A percentile compares a stretch with the other conserved stretches of the same genome.
Evolutionary conservation across 768 basidiomycete species (phyloP).

Genomic region (Leccinum broughii): DNA sequence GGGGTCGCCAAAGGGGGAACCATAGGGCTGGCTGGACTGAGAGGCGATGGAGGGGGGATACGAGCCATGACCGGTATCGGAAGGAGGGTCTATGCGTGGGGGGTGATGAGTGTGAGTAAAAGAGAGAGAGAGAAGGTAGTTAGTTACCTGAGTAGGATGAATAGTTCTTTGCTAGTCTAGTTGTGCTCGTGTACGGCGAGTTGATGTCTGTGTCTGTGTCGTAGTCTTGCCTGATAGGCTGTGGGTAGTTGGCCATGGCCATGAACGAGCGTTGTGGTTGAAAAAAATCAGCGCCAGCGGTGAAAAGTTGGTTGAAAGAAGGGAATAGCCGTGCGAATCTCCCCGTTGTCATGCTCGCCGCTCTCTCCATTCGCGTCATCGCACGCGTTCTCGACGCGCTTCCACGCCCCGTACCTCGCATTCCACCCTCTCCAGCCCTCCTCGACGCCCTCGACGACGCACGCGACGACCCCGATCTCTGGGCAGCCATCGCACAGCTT

Average conservation of each 20-base stretch:
- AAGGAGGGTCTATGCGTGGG: slow-evolving; percentile 21
- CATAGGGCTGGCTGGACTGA: slow-evolving; percentile 56
- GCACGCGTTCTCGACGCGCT: slow-evolving; percentile 41
- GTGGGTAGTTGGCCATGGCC: slow-evolving; percentile 28
- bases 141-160: slow-evolving; percentile 19
- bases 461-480: slow-evolving; percentile 60
- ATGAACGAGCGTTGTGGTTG: slow-evolving; percentile 30
- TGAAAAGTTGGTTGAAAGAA: slow-evolving; percentile 9
- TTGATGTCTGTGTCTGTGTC: slow-evolving; percentile 50
- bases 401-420: slow-evolving; percentile 36
- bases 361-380: slow-evolving; percentile 53
- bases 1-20: slow-evolving; percentile 60
- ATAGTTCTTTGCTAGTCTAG: slow-evolving; percentile 48
- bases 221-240: slow-evolving; percentile 39
- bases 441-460: slow-evolving; percentile 35
- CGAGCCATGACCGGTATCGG: slow-evolving; percentile 37
- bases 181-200: slow-evolving; percentile 61
- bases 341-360: slow-evolving; percentile 30
- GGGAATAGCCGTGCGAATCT: slow-evolving; percentile 19
- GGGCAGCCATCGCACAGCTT: slow-evolving; percentile 65
- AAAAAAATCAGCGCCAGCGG: slow-evolving; percentile 30
- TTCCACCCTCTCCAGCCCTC: slow-evolving; percentile 41
- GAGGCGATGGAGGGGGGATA: slow-evolving; percentile 63
- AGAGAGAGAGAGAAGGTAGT: slow-evolving; percentile 1
- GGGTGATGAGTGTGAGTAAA: not conserved